Evolutionary conservation across 164 flowering plant genomes (phyloP).

Genomic region (Tetracentron sinense): DNA sequence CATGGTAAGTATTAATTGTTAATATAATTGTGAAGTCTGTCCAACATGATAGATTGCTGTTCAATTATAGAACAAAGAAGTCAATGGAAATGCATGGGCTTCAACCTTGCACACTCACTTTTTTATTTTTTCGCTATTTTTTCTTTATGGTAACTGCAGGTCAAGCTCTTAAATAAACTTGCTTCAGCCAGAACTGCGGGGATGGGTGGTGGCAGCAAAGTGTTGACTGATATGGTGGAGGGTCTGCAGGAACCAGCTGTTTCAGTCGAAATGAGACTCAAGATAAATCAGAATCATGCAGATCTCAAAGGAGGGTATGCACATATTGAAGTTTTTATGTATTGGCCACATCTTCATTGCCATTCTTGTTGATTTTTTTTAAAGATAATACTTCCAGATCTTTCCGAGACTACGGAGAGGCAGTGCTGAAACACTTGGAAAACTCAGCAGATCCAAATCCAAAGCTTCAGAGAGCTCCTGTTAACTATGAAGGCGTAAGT

Average conservation of each 20-base stretch:
- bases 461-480: slow-evolving; percentile 79
- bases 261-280: slow-evolving; percentile 78
- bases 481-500: slow-evolving; percentile 95
- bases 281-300: slow-evolving; percentile 75
- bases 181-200: slow-evolving; percentile 91
- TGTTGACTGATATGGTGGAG: slow-evolving; percentile 79
- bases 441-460: slow-evolving; percentile 48
- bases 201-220: slow-evolving; percentile 70
- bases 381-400: slow-evolving; percentile 42
- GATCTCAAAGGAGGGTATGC: slow-evolving; percentile 89
- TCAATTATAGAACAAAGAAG: neutral
- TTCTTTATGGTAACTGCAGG: slow-evolving; percentile 38
- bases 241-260: slow-evolving; percentile 83
- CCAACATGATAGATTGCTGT: neutral
- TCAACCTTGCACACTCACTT: neutral
- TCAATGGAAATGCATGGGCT: neutral
- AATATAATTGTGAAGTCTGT: neutral
- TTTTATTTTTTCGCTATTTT: neutral
- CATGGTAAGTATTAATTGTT: slow-evolving; percentile 53
- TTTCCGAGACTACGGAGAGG: slow-evolving; percentile 92
- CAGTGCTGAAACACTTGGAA: slow-evolving; percentile 75
- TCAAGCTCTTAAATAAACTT: slow-evolving; percentile 88
- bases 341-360: neutral
- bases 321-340: neutral
- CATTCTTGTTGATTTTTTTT: slow-evolving; percentile 8